Evolutionary conservation across 305 asterid genomes (phyloP), one percentile per base, ranked within the genome.

Genomic region (Fraxinus velutina): DNA sequence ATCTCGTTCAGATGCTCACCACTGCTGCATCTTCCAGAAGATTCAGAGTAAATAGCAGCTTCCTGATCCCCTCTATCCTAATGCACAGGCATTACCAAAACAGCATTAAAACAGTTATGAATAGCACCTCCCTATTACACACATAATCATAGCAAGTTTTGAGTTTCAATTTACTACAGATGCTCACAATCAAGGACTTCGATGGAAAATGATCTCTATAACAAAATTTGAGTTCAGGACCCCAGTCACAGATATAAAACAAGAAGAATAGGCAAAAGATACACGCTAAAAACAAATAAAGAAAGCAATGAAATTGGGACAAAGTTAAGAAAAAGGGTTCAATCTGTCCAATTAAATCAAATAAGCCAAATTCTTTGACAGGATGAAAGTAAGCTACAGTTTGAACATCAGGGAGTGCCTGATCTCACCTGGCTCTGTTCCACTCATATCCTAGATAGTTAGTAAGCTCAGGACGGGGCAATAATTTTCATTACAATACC

Each of bases 31-130:
- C 80, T 83, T 79, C 52, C 86, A 79, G 81, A 82, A 83, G 85
- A 73, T 81, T 79, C 87, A 37, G 81, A 82, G 84, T 64, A 79
- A 79, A 79, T 81, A 87, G 84, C 87, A 81, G 88, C 93, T 89
- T 85, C 92, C 80, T 66, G 83, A 87, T 86, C 85, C 76, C 83
- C 86, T 82, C 81, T 85, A 86, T 79, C 97, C 97, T 93, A 88
- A 88, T 81, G 83, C 47, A 55, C 82, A 85, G 82, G 81, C 62
- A 89, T 81, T 75, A 71, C 75, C 78, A 82, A 75, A 47, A 81
- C 78, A 80, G 76, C 71, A 79, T 77, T 52, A 81, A 79, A 80
- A 83, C 37, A 60, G 68, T 68, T 39, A 73, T 72, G 72, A 78
- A 22, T 68, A 34, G 71, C 79, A 78, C 72, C 66, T 75, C 12